These are phyloP conservation scores for Effrenium voratum DNA, from an alignment of 73 alveolate species.

Conservation along the genomic window DNA sequence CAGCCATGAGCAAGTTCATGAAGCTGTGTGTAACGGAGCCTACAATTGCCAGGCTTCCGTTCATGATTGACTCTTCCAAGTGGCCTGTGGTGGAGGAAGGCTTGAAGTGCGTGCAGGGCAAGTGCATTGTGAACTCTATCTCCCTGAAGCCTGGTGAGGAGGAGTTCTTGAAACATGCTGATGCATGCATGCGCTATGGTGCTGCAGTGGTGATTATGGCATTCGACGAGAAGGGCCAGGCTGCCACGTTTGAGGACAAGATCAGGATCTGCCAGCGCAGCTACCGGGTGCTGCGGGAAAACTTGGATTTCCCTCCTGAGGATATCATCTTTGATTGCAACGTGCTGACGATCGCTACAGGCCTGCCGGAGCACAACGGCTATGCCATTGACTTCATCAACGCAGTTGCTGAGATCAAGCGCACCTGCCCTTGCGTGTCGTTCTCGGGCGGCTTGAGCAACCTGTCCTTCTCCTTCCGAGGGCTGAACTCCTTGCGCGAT, in stretches of 20 bases:
- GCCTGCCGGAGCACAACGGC: constrained; percentile 97
- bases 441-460: constrained; percentile 97
- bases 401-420: constrained; percentile 95
- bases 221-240: constrained; percentile 97
- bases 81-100: constrained; percentile 97
- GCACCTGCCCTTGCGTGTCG: constrained; percentile 93
- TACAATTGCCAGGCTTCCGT: constrained; percentile 96
- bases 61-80: constrained; percentile 97
- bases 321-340: constrained; percentile 97
- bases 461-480: constrained; percentile 97
- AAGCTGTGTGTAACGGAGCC: constrained; percentile 96
- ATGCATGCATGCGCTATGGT: constrained; percentile 95
- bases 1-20: constrained; percentile 96
- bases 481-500: constrained; percentile 96
- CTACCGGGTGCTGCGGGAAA: constrained; percentile 95
- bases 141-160: constrained; percentile 97
- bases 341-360: constrained; percentile 97
- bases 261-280: constrained; percentile 96
- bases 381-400: constrained; percentile 97
- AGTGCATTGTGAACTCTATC: constrained; percentile 97
- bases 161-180: constrained; percentile 96
- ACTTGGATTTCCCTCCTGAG: constrained; percentile 95
- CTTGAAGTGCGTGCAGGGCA: constrained; percentile 96
- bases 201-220: constrained; percentile 98
- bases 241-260: constrained; percentile 96